Evolutionary conservation across 2,329 filamentous ascomycete species (phyloP), one percentile per base, ranked within the genome.

Genomic region (Zymoseptoria brevis): DNA sequence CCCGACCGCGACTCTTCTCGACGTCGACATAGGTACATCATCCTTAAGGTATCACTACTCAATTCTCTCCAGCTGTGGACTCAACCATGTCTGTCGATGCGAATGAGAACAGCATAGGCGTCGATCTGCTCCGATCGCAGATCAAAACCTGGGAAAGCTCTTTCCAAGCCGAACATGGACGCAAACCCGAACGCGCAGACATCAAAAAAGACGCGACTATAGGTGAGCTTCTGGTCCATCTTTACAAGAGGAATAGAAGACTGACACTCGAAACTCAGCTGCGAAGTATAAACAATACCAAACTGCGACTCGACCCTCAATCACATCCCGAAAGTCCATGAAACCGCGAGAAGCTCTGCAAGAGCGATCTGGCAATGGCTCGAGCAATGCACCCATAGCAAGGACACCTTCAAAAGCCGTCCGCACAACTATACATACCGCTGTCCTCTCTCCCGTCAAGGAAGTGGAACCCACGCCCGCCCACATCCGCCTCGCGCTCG

Each of bases 201-300:
- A 91, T 93, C 77, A 91, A 90, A 75, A 79, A 81, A 56, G 85
- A 89, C 67, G 80, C 82, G 6, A 80, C 81, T 0, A 90, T 92
- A 67, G 86, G 88, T 90, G 81, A 49, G 56, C 24, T 41, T 21
- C 24, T 19, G 6, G 19, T 9, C 4, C 8, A 4, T 24, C n/a
- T 19, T n/a, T 19, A 16, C 24, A 30, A 21, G 21, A 69, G 53
- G 19, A 4, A 45, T 2, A 49, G 24, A 13, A 9, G 19, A 53
- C 49, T 21, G 16, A 57, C 50, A 57, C 4, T 9, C 22, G 11
- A 19, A 3, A 51, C 29, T 48, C 65, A 88, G 87, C 85, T 45
- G 79, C 78, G 53, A 91, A 90, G 70, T 93, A 93, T 74, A 90
- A 88, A 71, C 81, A 88, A 62, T 92, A 91, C 74, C 85, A 86